Evolutionary conservation across 2,329 filamentous ascomycete species (phyloP).

Genomic region (Coniochaeta prunicola): DNA sequence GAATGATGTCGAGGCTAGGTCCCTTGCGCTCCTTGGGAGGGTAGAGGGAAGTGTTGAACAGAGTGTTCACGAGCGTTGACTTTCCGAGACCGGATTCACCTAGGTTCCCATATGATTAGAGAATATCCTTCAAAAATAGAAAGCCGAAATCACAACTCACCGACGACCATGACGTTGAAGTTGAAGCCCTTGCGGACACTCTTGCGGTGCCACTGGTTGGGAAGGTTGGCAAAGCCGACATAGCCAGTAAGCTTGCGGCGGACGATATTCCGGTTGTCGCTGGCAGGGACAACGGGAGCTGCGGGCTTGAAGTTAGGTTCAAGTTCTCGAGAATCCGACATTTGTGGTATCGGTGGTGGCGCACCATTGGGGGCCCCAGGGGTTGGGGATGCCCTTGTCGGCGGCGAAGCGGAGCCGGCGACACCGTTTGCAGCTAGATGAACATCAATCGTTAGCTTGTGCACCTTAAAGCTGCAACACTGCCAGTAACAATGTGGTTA

Average conservation of each 20-base stretch:
- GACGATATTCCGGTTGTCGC: conserved; percentile 88
- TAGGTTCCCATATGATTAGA: conserved; percentile 27
- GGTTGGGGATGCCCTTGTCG: conserved; percentile 32
- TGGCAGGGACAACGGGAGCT: conserved; percentile 31
- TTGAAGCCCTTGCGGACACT: conserved; percentile 99
- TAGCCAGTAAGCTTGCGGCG: conserved; percentile 97
- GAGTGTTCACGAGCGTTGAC: conserved; percentile 96
- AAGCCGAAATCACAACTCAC: conserved; percentile 47
- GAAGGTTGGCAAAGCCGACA: conserved; percentile 96
- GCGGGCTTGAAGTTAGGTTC: conserved; percentile 30
- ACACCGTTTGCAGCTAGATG: conserved; percentile 33
- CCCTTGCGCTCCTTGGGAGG: conserved; percentile 98
- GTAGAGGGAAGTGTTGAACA: conserved; percentile 99
- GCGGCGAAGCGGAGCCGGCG: conserved; percentile 24
- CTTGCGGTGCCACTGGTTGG: conserved; percentile 99
- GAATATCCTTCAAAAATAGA: not conserved
- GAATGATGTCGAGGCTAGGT: conserved; percentile 94
- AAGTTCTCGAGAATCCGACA: conserved; percentile 22
- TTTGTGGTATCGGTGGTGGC: conserved; percentile 20
- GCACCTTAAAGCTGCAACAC: conserved; percentile 5
- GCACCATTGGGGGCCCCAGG: conserved; percentile 31
- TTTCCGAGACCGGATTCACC: conserved; percentile 99
- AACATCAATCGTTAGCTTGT: conserved; percentile 25
- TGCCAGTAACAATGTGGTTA: conserved; percentile 4
- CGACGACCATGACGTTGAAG: conserved; percentile 99